Evolutionary conservation across 2,329 filamentous ascomycete species (phyloP), one percentile per base, ranked within the genome.

Genomic region (Xylariales sp.): DNA sequence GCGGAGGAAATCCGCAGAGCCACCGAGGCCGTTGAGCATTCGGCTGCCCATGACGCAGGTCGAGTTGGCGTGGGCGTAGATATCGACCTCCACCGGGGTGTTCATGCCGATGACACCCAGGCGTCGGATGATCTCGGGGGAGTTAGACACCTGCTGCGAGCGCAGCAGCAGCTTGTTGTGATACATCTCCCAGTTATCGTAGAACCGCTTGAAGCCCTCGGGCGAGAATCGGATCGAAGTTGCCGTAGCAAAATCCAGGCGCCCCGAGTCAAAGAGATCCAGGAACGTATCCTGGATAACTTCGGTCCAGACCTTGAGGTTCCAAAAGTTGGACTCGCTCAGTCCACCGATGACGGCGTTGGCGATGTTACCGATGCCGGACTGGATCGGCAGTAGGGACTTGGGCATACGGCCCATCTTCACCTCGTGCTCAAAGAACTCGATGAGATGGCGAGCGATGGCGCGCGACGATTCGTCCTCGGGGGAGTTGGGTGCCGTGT

Each of bases 81-180:
- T 94, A 65, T 95, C 89, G 13, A 95, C 88, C 66, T 95, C 89
- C 32, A 95, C 87, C 16, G 88, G 88, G 0, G 88, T 95, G 74
- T 95, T 95, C 88, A 95, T 95, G 60, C 87, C 88, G 52, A 95
- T 95, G 49, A 89, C 82, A 44, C 88, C 88, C 2, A 95, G 72
- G 18, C 88, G 78, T 39, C 87, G 80, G 67, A 95, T 95, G 65
- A 95, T 89, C 65, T 95, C 88, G 42, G 88, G 88, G 3, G 82
- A 85, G 74, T 95, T 95, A 55, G 85, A 90, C 8, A 95, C 85
- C 58, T 86, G 79, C 67, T 95, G 88, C n/a, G 83, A 83, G 45
- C 89, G 85, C 33, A 95, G 81, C 40, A 95, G 83, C 3, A 94
- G 78, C 69, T 90, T 91, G 57, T 83, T 74, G 34, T 84, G 72